These are phyloP conservation scores for Penicillium ucsense DNA, from an alignment of 495 filamentous ascomycete genomes.

Conservation along the genomic window DNA sequence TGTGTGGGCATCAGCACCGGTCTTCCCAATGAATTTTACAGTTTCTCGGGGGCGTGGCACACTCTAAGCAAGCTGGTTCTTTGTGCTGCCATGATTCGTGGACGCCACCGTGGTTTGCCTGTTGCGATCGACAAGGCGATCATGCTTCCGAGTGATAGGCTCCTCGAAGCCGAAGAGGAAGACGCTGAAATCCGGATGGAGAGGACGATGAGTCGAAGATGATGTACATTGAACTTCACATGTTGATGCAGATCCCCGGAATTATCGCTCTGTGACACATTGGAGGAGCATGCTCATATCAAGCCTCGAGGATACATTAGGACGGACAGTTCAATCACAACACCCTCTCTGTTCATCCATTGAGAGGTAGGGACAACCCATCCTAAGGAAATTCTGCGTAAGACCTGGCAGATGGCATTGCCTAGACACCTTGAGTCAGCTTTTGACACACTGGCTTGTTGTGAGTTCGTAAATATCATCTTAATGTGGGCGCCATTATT, in stretches of 20 bases:
- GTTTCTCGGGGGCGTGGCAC: conserved; percentile 57
- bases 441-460: too few species aligned
- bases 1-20: conserved; percentile 74
- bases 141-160: conserved; percentile 46
- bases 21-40: conserved; percentile 48
- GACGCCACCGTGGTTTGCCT: conserved; percentile 41
- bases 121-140: conserved; percentile 10
- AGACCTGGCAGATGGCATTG: too few species aligned
- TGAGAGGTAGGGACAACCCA: too few species aligned
- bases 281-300: too few species aligned
- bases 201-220: conserved; percentile 1
- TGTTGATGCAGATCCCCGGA: not conserved
- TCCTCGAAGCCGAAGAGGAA: conserved; percentile 1
- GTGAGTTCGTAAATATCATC: too few species aligned
- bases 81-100: conserved; percentile 62
- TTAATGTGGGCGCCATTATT: too few species aligned
- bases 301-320: too few species aligned
- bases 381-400: too few species aligned
- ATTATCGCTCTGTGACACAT: too few species aligned
- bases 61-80: conserved; percentile 57
- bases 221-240: not conserved
- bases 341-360: too few species aligned
- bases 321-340: too few species aligned
- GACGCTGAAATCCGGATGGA: conserved; percentile 6
- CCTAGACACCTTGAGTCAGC: too few species aligned